These are phyloP conservation scores for Curvularia eragrostidis DNA, from an alignment of 2,329 filamentous ascomycete species.

Conservation along the genomic window DNA sequence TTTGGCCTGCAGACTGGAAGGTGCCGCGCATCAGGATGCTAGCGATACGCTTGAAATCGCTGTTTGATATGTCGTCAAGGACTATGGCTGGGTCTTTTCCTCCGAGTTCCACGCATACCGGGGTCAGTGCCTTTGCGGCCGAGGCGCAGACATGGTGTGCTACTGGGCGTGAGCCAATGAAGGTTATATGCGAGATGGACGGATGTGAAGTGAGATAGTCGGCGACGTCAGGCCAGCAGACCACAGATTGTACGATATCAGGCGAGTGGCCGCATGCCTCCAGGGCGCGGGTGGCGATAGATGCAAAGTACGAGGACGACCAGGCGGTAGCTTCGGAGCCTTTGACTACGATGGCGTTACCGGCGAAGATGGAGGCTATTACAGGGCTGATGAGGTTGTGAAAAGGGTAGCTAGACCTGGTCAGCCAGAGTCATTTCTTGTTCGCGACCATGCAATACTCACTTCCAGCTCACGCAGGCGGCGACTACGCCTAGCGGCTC, in stretches of 20 bases:
- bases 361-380: conserved; percentile 88
- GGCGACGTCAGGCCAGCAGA: conserved; percentile 87
- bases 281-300: conserved; percentile 79
- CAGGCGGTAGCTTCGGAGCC: conserved; percentile 95
- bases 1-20: conserved; percentile 95
- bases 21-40: conserved; percentile 89
- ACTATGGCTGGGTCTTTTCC: conserved; percentile 94
- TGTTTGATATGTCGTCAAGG: conserved; percentile 76
- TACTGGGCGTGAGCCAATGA: conserved; percentile 88
- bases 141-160: conserved; percentile 87
- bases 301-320: conserved; percentile 83
- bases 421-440: conserved; percentile 12
- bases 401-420: conserved; percentile 62
- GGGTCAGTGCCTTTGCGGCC: conserved; percentile 84
- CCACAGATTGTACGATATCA: conserved; percentile 80
- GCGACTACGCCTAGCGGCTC: conserved; percentile 93
- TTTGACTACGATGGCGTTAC: conserved; percentile 92
- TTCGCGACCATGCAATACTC: conserved; percentile 47
- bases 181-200: conserved; percentile 86
- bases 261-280: conserved; percentile 82
- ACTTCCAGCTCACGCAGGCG: conserved; percentile 97
- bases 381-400: conserved; percentile 93
- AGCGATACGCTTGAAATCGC: conserved; percentile 71
- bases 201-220: conserved; percentile 84
- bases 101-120: conserved; percentile 88